phyloP scores from a whole-genome alignment of 257 asterid species.

The Coffea canephora region DNA sequence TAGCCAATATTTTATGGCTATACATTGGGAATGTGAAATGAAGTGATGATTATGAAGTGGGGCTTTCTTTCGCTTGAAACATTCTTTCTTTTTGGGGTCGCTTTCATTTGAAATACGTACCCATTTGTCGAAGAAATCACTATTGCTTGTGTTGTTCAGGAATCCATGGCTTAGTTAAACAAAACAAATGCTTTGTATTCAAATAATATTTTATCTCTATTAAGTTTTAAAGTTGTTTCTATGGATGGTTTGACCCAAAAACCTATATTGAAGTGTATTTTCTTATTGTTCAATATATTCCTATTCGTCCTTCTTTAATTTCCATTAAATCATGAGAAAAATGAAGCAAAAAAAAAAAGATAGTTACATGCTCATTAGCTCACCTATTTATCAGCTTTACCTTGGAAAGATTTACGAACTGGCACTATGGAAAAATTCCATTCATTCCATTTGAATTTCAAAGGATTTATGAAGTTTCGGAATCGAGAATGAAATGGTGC shows the following conservation, averaged over 20 bases:
- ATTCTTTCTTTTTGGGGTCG: conserved; percentile 5
- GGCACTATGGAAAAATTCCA: too few species aligned
- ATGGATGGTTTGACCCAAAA: not conserved
- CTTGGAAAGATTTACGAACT: too few species aligned
- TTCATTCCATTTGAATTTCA: not conserved
- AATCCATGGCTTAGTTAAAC: not conserved
- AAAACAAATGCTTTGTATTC: not conserved
- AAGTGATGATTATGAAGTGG: not conserved
- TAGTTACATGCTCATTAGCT: too few species aligned
- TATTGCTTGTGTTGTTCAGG: not conserved
- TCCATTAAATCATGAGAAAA: too few species aligned
- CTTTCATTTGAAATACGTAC: conserved; percentile 1
- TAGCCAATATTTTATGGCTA: not conserved
- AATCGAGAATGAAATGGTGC: too few species aligned
- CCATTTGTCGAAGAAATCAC: conserved; percentile 6
- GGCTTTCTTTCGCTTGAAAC: conserved; percentile 9
- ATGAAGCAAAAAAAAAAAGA: too few species aligned
- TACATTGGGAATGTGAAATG: not conserved
- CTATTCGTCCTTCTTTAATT: not conserved
- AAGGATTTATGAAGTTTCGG: too few species aligned
- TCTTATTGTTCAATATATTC: not conserved
- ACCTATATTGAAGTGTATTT: not conserved
- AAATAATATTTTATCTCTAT: too few species aligned
- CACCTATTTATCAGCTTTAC: too few species aligned
- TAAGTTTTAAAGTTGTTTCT: too few species aligned